Evolutionary conservation across 139 green algal genomes (phyloP), one percentile per base, ranked within the genome.

Genomic region (Microglena sp.): DNA sequence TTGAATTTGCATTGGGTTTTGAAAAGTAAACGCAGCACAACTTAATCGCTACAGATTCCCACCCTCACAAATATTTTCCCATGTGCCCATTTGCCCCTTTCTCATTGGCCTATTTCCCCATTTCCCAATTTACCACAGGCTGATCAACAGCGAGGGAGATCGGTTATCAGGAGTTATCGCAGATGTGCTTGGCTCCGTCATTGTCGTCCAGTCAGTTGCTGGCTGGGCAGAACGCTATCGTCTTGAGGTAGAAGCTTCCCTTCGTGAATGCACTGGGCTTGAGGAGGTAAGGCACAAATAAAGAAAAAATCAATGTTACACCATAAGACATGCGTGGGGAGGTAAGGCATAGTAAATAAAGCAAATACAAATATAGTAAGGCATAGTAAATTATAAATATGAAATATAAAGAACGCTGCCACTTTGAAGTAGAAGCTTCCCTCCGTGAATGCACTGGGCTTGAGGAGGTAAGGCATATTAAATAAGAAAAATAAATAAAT

Each of bases 71-170:
- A n/a, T n/a, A n/a, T n/a, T n/a, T n/a, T n/a, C n/a, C n/a, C n/a
- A n/a, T n/a, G n/a, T n/a, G n/a, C n/a, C n/a, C n/a, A n/a, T n/a
- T n/a, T n/a, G n/a, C n/a, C n/a, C n/a, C n/a, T n/a, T n/a, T n/a
- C n/a, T n/a, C n/a, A n/a, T n/a, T n/a, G n/a, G n/a, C n/a, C n/a
- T n/a, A n/a, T n/a, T n/a, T n/a, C n/a, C n/a, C n/a, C 53, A 8
- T 18, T 7, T 18, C 53, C 53, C 53, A 28, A 60, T 60, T 22
- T 60, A 33, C 7, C 24, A 36, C 56, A 72, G 87, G 6, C 77
- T 96, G 44, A 26, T 90, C 36, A 93, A 96, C 75, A 85, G 82
- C 34, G 90, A 96, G 62, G 90, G 89, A 0, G 90, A 96, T 74
- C 57, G 77, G 27, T 78, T 96, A 46, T 86, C 71, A 0, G 90